phyloP scores from a whole-genome alignment of 345 rosid genomes.

The Euphorbia pulcherrima region DNA sequence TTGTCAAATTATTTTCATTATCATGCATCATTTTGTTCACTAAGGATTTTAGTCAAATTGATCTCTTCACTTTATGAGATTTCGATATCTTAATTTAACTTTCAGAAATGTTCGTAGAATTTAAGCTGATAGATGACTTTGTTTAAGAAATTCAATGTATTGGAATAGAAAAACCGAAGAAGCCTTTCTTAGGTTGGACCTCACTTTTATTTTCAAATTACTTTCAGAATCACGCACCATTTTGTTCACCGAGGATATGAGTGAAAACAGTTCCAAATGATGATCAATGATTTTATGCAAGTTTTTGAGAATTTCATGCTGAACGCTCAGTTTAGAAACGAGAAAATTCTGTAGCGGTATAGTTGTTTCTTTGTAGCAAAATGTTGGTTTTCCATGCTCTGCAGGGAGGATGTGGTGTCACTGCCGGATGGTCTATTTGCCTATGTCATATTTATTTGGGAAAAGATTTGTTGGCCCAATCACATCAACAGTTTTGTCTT shows the following conservation, averaged over 20 bases:
- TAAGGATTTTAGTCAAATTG: not conserved
- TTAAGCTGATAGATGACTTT: not conserved
- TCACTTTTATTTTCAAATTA: not conserved
- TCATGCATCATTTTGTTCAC: not conserved
- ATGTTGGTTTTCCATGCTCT: not conserved
- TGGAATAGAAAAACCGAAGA: not conserved
- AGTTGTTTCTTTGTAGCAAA: not conserved
- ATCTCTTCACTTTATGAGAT: not conserved
- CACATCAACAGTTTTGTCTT: conserved; percentile 71
- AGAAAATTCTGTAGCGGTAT: not conserved
- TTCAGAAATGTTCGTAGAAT: not conserved
- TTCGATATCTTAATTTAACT: not conserved
- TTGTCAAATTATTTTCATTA: not conserved
- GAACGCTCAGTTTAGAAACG: not conserved
- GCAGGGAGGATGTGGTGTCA: conserved; percentile 99
- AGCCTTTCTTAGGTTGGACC: not conserved
- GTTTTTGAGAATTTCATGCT: not conserved
- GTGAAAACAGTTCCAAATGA: not conserved
- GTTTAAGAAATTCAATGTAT: not conserved
- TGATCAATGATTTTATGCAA: not conserved
- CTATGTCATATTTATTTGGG: conserved; percentile 92
- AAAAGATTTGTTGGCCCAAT: conserved; percentile 95
- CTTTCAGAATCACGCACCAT: not conserved
- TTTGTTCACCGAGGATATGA: not conserved
- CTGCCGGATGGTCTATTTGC: conserved; percentile 98